Percentiles rank a stretch among this genome's conserved stretches.
Evolutionary conservation across 2,329 filamentous ascomycete genomes (phyloP).

Genomic region (Fusarium circinatum): DNA sequence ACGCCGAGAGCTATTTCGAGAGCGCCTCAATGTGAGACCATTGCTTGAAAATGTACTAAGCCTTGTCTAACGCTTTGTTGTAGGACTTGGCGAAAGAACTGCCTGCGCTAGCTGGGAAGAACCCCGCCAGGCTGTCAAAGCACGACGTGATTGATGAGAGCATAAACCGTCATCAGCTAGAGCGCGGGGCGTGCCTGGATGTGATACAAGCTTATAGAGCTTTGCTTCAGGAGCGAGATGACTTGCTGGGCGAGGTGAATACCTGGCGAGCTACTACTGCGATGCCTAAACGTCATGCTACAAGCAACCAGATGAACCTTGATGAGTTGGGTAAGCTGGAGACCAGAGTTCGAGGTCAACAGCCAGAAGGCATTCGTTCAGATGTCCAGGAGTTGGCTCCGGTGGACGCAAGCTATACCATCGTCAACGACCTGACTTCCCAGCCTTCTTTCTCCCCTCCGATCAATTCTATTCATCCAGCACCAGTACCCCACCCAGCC

Average conservation of each 20-base stretch:
- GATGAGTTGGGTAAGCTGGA: neutral
- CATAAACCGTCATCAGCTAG: conserved; percentile 45
- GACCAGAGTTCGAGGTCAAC: neutral
- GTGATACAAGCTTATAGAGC: conserved; percentile 28
- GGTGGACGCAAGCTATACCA: neutral
- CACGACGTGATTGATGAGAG: conserved; percentile 53
- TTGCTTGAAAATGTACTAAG: fast-evolving
- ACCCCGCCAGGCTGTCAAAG: conserved; percentile 52
- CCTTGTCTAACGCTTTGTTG: neutral
- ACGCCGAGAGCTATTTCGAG: conserved; percentile 55
- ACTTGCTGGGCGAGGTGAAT: conserved; percentile 46
- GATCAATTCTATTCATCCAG: neutral
- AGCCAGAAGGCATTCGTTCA: fast-evolving
- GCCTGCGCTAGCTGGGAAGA: conserved; percentile 47
- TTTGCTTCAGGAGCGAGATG: conserved; percentile 43
- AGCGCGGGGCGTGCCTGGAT: conserved; percentile 34
- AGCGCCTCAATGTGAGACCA: conserved; percentile 48
- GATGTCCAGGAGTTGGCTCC: neutral
- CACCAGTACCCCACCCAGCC: neutral
- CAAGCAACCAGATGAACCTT: neutral
- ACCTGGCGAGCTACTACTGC: conserved; percentile 15
- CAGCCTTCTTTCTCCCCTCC: neutral
- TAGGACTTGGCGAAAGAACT: conserved; percentile 51
- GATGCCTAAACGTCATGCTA: conserved; percentile 6
- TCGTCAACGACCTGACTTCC: neutral